These are phyloP conservation scores for Lentinula raphanica DNA, from an alignment of 768 basidiomycete species.

Conservation along the genomic window DNA sequence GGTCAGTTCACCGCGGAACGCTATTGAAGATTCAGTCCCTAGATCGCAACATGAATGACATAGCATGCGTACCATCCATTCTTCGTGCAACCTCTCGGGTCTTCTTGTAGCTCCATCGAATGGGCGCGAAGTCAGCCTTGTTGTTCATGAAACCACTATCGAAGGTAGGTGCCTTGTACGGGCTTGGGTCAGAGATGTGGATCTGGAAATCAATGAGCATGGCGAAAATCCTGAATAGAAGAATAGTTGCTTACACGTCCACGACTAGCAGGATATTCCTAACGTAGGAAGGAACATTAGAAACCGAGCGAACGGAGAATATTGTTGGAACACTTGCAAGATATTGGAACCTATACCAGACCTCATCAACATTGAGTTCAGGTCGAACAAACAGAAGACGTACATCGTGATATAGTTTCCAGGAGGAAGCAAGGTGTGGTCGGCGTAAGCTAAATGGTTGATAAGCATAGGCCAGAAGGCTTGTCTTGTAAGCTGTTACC, in stretches of 20 bases:
- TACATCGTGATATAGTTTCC: slow-evolving; percentile 69
- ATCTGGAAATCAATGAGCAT: slow-evolving; percentile 32
- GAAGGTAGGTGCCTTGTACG: slow-evolving; percentile 59
- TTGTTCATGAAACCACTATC: slow-evolving; percentile 79
- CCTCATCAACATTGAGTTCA: not conserved
- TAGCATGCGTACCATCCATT: slow-evolving; percentile 53
- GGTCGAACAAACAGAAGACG: slow-evolving; percentile 9
- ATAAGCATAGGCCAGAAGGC: not conserved
- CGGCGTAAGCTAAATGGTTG: slow-evolving; percentile 48
- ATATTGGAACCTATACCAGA: slow-evolving; percentile 53
- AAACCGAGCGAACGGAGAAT: no score
- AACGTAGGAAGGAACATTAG: not conserved
- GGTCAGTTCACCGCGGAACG: slow-evolving; percentile 67
- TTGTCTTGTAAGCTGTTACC: slow-evolving; percentile 22
- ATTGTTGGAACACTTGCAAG: slow-evolving; percentile 30
- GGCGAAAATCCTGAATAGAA: not conserved
- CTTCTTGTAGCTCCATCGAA: slow-evolving; percentile 77
- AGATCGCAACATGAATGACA: not conserved
- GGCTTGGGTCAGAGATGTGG: slow-evolving; percentile 55
- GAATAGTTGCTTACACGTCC: slow-evolving; percentile 46
- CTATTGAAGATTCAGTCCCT: no score
- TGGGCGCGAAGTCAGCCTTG: slow-evolving; percentile 72
- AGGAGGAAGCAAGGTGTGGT: slow-evolving; percentile 64
- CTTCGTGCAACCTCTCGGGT: slow-evolving; percentile 65
- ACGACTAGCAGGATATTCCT: slow-evolving; percentile 70